These are phyloP conservation scores for Mortierella claussenii DNA, from an alignment of 192 early-diverging fungal species.

Conservation along the genomic window DNA sequence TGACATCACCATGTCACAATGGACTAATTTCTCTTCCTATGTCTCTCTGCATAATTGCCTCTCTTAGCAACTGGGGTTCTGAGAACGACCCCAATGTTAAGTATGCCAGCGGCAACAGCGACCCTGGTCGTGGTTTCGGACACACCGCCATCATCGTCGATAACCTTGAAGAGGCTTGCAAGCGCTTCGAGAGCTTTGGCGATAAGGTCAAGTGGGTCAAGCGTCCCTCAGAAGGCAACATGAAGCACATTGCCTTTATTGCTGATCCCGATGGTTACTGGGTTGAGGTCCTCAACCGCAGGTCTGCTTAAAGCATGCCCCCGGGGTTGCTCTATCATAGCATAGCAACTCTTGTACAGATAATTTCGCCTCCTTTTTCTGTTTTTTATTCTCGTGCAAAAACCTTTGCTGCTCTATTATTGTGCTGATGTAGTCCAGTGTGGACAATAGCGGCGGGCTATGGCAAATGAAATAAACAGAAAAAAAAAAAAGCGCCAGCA, in stretches of 20 bases:
- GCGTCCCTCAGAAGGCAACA: slow-evolving; percentile 75
- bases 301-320: slow-evolving; percentile 26
- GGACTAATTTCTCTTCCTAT: slow-evolving; percentile 2
- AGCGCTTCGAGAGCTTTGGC: slow-evolving; percentile 73
- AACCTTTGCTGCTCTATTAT: background rate
- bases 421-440: background rate
- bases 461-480: too few relatives aligned
- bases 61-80: slow-evolving; percentile 85
- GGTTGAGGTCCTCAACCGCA: slow-evolving; percentile 65
- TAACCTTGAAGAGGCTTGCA: slow-evolving; percentile 80
- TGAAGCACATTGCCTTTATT: slow-evolving; percentile 89
- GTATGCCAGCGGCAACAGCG: slow-evolving; percentile 79
- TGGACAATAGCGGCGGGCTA: background rate
- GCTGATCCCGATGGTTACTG: slow-evolving; percentile 89
- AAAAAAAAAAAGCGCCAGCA: background rate
- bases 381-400: too few relatives aligned
- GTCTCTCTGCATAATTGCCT: too few relatives aligned
- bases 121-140: slow-evolving; percentile 79
- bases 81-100: slow-evolving; percentile 71
- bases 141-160: slow-evolving; percentile 87
- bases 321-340: too few relatives aligned
- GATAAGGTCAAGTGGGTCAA: slow-evolving; percentile 85
- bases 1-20: background rate
- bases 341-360: background rate
- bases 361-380: too few relatives aligned